These are phyloP conservation scores for Metschnikowia chrysomelidarum DNA, from an alignment of 805 yeast species.

Conservation along the genomic window DNA sequence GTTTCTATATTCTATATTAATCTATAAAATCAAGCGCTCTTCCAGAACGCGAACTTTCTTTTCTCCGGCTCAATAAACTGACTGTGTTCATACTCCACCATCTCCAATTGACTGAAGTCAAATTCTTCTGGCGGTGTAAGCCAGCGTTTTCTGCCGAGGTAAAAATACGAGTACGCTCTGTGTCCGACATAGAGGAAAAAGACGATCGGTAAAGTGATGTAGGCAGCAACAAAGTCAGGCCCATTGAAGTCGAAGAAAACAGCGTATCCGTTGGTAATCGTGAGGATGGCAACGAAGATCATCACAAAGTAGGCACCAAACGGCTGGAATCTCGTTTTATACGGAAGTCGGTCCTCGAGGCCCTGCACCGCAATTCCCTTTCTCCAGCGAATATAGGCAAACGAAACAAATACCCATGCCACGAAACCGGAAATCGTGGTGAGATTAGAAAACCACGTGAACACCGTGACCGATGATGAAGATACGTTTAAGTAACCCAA, in stretches of 20 bases:
- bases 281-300: slow-evolving; percentile 47
- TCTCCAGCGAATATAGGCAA: slow-evolving; percentile 61
- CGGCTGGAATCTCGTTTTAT: slow-evolving; percentile 55
- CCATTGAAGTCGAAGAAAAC: slow-evolving; percentile 59
- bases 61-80: slow-evolving; percentile 26
- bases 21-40: too few species aligned
- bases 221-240: slow-evolving; percentile 67
- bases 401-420: slow-evolving; percentile 55
- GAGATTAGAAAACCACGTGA: slow-evolving; percentile 64
- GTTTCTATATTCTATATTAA: too few species aligned
- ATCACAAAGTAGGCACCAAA: slow-evolving; percentile 56
- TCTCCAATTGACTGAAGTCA: slow-evolving; percentile 59
- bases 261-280: slow-evolving; percentile 71
- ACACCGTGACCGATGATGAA: slow-evolving; percentile 50
- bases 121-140: slow-evolving; percentile 53
- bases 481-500: slow-evolving; percentile 56
- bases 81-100: slow-evolving; percentile 54
- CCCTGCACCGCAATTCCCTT: slow-evolving; percentile 56
- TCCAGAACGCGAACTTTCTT: too few species aligned
- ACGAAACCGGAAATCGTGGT: slow-evolving; percentile 66
- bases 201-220: slow-evolving; percentile 62
- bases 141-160: slow-evolving; percentile 32
- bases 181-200: slow-evolving; percentile 56
- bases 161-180: slow-evolving; percentile 40
- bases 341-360: slow-evolving; percentile 56